Conservation (phyloP, 1,284 basidiomycete genomes). For the Taiwanofungus camphoratus region DNA sequence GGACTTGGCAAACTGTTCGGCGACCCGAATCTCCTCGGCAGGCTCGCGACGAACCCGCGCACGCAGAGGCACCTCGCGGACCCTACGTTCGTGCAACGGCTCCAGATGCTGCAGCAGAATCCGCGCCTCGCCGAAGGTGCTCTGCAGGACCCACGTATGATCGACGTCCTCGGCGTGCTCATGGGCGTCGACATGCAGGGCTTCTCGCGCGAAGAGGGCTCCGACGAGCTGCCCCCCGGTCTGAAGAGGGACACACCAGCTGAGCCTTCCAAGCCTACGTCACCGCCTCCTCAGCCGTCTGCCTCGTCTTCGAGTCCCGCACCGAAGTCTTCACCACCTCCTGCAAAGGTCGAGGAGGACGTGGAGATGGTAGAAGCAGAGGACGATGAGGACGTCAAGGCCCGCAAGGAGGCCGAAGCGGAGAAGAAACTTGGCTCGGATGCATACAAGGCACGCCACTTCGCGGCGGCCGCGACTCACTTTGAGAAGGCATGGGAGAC, state of each 20-base stretch:
- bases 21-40: slow-evolving; percentile 80
- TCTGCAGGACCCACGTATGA: slow-evolving; percentile 84
- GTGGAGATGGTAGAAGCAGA: slow-evolving; percentile 53
- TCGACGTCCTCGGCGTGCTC: slow-evolving; percentile 86
- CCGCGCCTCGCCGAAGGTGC: slow-evolving; percentile 48
- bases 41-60: slow-evolving; percentile 84
- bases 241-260: slow-evolving; percentile 21
- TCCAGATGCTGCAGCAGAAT: slow-evolving; percentile 59
- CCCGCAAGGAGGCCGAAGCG: slow-evolving; percentile 59
- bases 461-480: slow-evolving; percentile 65
- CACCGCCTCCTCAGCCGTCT: slow-evolving; percentile 35
- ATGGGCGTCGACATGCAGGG: slow-evolving; percentile 95
- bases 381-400: slow-evolving; percentile 46
- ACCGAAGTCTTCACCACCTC: slow-evolving; percentile 32
- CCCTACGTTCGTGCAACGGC: slow-evolving; percentile 72
- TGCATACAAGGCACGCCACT: slow-evolving; percentile 83
- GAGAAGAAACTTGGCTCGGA: slow-evolving; percentile 78
- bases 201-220: slow-evolving; percentile 81
- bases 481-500: slow-evolving; percentile 90
- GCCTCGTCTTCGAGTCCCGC: slow-evolving; percentile 39
- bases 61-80: slow-evolving; percentile 83
- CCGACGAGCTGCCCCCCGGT: slow-evolving; percentile 72
- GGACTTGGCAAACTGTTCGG: slow-evolving; percentile 79
- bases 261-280: slow-evolving; percentile 28
- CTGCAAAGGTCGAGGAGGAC: slow-evolving; percentile 35